Conservation (phyloP, 495 filamentous ascomycete species). For the Hypomontagnella submonticulosa region DNA sequence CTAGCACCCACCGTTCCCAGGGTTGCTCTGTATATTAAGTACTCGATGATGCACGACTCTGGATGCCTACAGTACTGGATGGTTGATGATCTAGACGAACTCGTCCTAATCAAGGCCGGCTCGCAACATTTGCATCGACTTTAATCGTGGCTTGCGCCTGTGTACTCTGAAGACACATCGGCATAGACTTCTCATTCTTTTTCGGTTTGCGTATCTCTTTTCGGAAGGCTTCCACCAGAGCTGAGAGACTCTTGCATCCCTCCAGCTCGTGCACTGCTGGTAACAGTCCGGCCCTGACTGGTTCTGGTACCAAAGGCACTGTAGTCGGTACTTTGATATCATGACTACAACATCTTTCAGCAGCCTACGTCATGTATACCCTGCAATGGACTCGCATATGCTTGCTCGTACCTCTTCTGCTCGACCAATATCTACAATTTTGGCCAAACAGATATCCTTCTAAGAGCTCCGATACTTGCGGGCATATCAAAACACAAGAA, state of each 20-base stretch:
- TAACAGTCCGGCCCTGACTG: not conserved
- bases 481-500: no score
- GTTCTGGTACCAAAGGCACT: conserved; percentile 1
- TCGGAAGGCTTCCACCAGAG: conserved; percentile 1
- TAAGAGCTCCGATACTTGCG: no score
- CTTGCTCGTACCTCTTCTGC: no score
- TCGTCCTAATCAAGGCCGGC: conserved; percentile 23
- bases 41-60: conserved; percentile 39
- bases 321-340: no score
- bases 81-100: conserved; percentile 20
- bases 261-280: not conserved
- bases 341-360: no score
- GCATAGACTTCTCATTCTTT: conserved; percentile 42
- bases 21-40: conserved; percentile 47
- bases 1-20: conserved; percentile 29
- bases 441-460: no score
- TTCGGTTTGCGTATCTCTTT: conserved; percentile 28
- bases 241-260: conserved; percentile 7
- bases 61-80: conserved; percentile 16
- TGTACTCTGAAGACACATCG: conserved; percentile 41
- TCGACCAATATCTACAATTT: no score
- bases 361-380: no score
- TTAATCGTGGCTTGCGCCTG: conserved; percentile 33
- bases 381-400: no score
- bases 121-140: conserved; percentile 16